A percentile compares a stretch with the other conserved stretches of the same genome.
phyloP scores from a whole-genome alignment of 192 early-diverging fungal species.

The Backusella sp. region DNA sequence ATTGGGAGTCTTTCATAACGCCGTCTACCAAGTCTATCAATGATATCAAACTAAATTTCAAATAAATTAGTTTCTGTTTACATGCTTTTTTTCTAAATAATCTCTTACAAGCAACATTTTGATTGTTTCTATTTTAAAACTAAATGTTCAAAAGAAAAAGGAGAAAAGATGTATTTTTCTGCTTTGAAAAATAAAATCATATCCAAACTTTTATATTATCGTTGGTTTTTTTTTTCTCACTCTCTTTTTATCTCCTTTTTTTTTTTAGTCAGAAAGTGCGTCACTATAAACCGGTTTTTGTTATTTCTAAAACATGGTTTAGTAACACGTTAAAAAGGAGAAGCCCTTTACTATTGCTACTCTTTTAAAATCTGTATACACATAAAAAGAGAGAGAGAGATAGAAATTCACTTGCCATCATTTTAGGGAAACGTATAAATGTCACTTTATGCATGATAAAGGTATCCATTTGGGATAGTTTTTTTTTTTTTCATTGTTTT shows the following conservation, averaged over 20 bases:
- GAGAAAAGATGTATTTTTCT: background rate
- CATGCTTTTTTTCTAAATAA: background rate
- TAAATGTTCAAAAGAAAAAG: background rate
- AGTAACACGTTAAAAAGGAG: constrained; percentile 2
- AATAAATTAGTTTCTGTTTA: background rate
- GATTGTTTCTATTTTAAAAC: background rate
- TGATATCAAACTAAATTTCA: background rate
- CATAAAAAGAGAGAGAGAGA: background rate
- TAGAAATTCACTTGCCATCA: background rate
- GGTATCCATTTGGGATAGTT: background rate
- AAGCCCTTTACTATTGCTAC: background rate
- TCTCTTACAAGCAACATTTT: background rate
- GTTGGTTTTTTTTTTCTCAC: background rate
- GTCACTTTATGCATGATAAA: background rate
- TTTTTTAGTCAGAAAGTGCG: background rate
- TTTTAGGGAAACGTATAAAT: background rate
- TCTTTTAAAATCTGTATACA: background rate
- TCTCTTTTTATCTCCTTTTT: background rate
- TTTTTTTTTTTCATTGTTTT: background rate
- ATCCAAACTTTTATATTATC: background rate
- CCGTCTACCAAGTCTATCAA: background rate
- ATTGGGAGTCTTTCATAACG: background rate
- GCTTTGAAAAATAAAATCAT: background rate
- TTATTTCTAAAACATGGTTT: constrained; percentile 3
- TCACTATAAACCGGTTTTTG: constrained; percentile 2